phyloP scores from a whole-genome alignment of 208 protist genomes.

The Leishmania gerbilli region DNA sequence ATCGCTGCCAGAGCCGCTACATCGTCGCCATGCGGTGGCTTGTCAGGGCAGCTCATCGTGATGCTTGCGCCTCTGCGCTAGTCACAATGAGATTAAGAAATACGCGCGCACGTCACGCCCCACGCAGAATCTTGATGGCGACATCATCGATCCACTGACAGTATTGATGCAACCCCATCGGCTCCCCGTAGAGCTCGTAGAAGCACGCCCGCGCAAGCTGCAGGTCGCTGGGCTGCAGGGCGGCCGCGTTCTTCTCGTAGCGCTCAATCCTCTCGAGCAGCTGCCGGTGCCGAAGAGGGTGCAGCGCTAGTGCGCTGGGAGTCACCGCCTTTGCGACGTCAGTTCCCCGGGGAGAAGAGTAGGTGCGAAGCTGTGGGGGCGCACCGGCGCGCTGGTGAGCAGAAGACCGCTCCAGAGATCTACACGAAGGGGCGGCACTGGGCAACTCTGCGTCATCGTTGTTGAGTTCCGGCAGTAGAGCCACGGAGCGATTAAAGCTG shows the following conservation, averaged over 20 bases:
- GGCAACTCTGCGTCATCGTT: not conserved
- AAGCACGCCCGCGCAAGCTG: conserved; percentile 50
- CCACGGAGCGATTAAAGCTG: not conserved
- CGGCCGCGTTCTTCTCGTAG: conserved; percentile 29
- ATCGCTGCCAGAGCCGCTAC: not conserved
- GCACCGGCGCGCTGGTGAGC: not conserved
- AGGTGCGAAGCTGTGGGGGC: conserved; percentile 29
- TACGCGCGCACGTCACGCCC: not conserved
- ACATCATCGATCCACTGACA: conserved; percentile 60
- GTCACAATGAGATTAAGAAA: not conserved
- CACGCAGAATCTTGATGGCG: conserved; percentile 33
- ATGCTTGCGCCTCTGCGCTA: not conserved
- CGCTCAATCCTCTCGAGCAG: conserved; percentile 45
- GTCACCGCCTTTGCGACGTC: not conserved
- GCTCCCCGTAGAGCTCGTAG: conserved; percentile 47
- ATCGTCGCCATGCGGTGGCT: not conserved
- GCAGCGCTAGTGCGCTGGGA: not conserved
- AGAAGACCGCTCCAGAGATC: conserved; percentile 4
- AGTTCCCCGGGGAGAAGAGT: conserved; percentile 27
- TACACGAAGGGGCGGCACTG: conserved; percentile 1
- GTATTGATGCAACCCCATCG: conserved; percentile 40
- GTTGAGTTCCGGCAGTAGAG: not conserved
- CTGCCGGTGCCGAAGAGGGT: conserved; percentile 20
- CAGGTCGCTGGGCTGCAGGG: conserved; percentile 31
- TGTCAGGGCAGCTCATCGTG: not conserved